Base-by-base conservation (phyloP, 257 asterid species). In the Mitragyna speciosa region DNA sequence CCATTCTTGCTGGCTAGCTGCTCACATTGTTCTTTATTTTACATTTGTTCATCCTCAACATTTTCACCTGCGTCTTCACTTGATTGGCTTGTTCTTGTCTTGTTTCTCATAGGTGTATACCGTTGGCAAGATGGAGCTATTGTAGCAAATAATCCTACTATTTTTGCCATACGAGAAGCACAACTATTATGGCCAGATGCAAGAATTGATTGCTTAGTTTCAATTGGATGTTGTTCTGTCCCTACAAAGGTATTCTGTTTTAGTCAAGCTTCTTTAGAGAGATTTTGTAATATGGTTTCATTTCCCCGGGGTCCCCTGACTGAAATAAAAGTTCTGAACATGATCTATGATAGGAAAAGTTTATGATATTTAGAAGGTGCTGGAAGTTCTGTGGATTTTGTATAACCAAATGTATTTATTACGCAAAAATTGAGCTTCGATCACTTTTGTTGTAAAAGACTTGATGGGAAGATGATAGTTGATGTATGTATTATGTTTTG, bases 71-170 rank as follows among this genome's bases (percentile, higher is more conserved):
- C 84, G 76, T 73, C 73, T 79, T 83, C 49, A 16, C 73, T 31
- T 75, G 56, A 59, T 17, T n/a, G 54, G 47, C 28, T 59, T 51
- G 26, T 61, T 43, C 76, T 31, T 82, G 73, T 67, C 78, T 73
- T 78, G 49, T 76, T 80, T 74, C 85, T 77, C 39, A 26, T 86
- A 96, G 99, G 97, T 79, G 80, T 80, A 77, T 76, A 86, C 85
- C 98, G 98, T 83, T 96, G 97, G 97, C 99, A 94, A 90, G 99
- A 96, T 89, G 99, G 99, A 83, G 99, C 99, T 76, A 96, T 96
- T 85, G 98, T 96, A 61, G 99, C 99, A 56, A 96, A 96, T 76
- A 96, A 96, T 86, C 99, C 99, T 78, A 94, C 99, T 79, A 89
- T 94, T 81, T 94, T 96, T 48, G 95, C 97, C 76, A 84, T 96